A percentile compares a stretch with the other conserved stretches of the same genome.
These are phyloP conservation scores for Aspergillus aculeatinus DNA, from an alignment of 2,329 filamentous ascomycete species.

Conservation along the genomic window DNA sequence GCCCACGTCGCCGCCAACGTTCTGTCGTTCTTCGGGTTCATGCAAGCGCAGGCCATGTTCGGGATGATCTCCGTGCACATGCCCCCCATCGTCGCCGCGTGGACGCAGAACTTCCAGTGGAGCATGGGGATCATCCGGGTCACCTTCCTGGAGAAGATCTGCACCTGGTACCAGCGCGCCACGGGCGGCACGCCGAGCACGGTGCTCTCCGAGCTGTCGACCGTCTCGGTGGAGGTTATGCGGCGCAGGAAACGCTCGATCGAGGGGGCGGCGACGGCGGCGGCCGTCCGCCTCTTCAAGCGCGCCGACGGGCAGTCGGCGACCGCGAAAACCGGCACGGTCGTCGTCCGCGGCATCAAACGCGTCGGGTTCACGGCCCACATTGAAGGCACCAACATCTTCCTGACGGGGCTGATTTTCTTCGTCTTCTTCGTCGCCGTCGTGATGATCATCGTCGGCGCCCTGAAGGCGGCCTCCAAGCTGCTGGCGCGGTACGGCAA, in stretches of 20 bases:
- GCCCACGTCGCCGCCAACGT: slow-evolving; percentile 91
- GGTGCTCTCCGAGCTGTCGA: slow-evolving; percentile 69
- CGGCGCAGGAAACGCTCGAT: slow-evolving; percentile 54
- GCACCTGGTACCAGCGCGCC: slow-evolving; percentile 91
- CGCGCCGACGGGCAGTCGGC: slow-evolving; percentile 46
- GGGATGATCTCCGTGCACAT: slow-evolving; percentile 79
- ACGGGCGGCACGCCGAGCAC: slow-evolving; percentile 82
- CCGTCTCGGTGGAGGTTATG: slow-evolving; percentile 76
- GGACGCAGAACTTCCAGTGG: slow-evolving; percentile 98
- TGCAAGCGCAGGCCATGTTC: slow-evolving; percentile 88
- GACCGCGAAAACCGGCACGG: slow-evolving; percentile 31
- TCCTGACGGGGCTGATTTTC: slow-evolving; percentile 86
- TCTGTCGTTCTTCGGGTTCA: slow-evolving; percentile 85
- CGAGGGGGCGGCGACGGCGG: slow-evolving; percentile 19
- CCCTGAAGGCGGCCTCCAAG: slow-evolving; percentile 81
- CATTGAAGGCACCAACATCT: slow-evolving; percentile 88
- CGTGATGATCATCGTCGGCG: slow-evolving; percentile 67
- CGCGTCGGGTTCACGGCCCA: slow-evolving; percentile 80
- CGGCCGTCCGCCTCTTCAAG: slow-evolving; percentile 14
- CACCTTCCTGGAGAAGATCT: slow-evolving; percentile 79
- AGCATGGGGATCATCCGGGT: slow-evolving; percentile 91
- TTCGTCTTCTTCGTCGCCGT: slow-evolving; percentile 79
- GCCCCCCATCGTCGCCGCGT: slow-evolving; percentile 82
- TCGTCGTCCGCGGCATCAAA: slow-evolving; percentile 74
- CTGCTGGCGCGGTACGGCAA: slow-evolving; percentile 67